Evolutionary conservation across 2,329 filamentous ascomycete species (phyloP), one percentile per base, ranked within the genome.

Genomic region (Venturia nashicola): DNA sequence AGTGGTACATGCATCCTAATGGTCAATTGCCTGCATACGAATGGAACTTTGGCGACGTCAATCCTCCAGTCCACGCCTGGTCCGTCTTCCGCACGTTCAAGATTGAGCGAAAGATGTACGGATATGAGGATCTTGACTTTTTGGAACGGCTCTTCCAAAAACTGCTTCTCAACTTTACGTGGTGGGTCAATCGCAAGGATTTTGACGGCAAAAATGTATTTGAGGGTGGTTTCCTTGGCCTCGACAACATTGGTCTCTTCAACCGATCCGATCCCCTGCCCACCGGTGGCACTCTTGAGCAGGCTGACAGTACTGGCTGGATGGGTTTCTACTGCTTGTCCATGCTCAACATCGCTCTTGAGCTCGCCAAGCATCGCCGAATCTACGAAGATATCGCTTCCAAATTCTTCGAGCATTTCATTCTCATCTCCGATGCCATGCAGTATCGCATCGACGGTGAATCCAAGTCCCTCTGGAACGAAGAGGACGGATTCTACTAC

Each of bases 1-100:
- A 97, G 78, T 97, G 93, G 94, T 97, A 97, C 79, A 96, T 94
- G 83, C 93, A 97, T 76, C 93, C 93, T 18, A 97, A 97, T 71
- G 94, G 93, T 57, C 93, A 97, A 75, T 79, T 97, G 44, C 91
- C 92, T 61, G 92, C 93, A 69, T 94, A 87, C 71, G 93, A 97
- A 74, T 97, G 93, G 93, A 97, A 97, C 73, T 97, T 97, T 77
- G 88, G 92, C 63, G 94, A 97, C 70, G 93, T 97, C 67, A 97
- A 97, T 70, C 93, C 93, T 34, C 93, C 93, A 0, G 93, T 97
- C 0, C 93, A 97, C 74, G 94, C 93, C 0, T 97, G 93, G 93
- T 87, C 93, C 1, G 90, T 91, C 0, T 97, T 97, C 80, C 84
- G 94, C 65, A 90, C 90, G 0, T 97, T 97, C 86, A 97, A 97